These are phyloP conservation scores for Ogataea kodamae DNA, from an alignment of 805 yeast genomes.

Conservation along the genomic window DNA sequence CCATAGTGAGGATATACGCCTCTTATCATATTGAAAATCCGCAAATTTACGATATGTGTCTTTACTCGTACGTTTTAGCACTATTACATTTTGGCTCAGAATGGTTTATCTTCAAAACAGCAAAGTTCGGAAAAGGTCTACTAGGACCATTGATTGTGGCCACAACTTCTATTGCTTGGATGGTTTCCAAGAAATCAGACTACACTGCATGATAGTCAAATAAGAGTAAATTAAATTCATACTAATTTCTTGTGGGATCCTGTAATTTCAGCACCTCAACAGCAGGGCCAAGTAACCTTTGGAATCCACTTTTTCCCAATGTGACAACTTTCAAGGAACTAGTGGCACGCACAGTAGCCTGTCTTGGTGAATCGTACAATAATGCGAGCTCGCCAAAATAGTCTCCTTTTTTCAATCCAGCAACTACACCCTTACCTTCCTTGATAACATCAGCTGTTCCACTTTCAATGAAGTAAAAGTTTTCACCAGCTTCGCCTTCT, in stretches of 20 bases:
- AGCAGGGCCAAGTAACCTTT: slow-evolving; percentile 90
- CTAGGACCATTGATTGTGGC: slow-evolving; percentile 86
- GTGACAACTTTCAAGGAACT: slow-evolving; percentile 83
- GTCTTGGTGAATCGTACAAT: slow-evolving; percentile 87
- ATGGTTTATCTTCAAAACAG: slow-evolving; percentile 75
- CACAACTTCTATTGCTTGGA: slow-evolving; percentile 73
- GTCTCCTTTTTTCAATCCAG: slow-evolving; percentile 69
- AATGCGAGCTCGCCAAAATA: slow-evolving; percentile 97
- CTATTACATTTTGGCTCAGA: slow-evolving; percentile 79
- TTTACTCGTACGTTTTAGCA: slow-evolving; percentile 80
- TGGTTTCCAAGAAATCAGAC: slow-evolving; percentile 65
- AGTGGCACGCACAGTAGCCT: slow-evolving; percentile 83
- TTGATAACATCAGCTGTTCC: slow-evolving; percentile 80
- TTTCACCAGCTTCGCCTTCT: slow-evolving; percentile 84
- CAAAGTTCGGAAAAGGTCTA: slow-evolving; percentile 82
- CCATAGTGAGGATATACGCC: slow-evolving; percentile 81
- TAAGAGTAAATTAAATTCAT: slow-evolving; percentile 1
- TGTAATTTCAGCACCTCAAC: slow-evolving; percentile 82
- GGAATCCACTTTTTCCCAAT: slow-evolving; percentile 87
- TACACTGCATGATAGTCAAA: slow-evolving; percentile 35
- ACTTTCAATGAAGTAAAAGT: slow-evolving; percentile 69
- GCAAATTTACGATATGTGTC: slow-evolving; percentile 72
- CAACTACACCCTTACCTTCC: slow-evolving; percentile 57
- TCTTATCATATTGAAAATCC: slow-evolving; percentile 70
- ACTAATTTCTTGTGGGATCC: slow-evolving; percentile 61